These are phyloP conservation scores for Neonectria coccinea DNA, from an alignment of 2,329 filamentous ascomycete genomes.

Conservation along the genomic window DNA sequence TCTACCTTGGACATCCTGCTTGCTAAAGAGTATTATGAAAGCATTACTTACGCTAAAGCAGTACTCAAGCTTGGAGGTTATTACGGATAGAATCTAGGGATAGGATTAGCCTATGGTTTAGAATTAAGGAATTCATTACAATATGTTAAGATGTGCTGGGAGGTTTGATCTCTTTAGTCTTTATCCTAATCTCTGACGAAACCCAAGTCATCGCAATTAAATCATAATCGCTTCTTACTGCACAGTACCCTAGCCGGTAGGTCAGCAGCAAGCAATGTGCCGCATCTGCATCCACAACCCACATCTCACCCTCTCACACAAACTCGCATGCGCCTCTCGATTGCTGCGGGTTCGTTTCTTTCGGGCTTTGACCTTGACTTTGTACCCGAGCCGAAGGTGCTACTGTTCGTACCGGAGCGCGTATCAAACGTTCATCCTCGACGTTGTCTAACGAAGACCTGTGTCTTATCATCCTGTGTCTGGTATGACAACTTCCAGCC, in stretches of 20 bases:
- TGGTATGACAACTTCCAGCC: conserved; percentile 7
- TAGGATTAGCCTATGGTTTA: too few species aligned
- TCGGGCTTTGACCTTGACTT: conserved; percentile 2
- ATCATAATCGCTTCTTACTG: conserved; percentile 11
- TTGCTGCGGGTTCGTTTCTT: background rate
- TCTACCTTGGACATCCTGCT: too few species aligned
- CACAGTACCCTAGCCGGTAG: background rate
- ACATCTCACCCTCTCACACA: conserved; percentile 11
- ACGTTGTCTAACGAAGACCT: conserved; percentile 9
- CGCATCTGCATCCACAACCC: conserved; percentile 16
- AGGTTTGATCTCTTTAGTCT: too few species aligned
- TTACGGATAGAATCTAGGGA: too few species aligned
- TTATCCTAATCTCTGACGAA: background rate
- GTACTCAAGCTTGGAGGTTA: too few species aligned
- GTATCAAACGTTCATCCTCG: background rate
- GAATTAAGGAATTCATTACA: too few species aligned
- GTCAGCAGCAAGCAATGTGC: conserved; percentile 3
- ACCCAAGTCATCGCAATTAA: conserved; percentile 8
- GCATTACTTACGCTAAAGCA: too few species aligned
- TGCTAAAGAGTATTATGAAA: too few species aligned
- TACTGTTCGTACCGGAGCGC: background rate
- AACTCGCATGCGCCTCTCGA: conserved; percentile 7
- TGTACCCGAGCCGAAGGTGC: background rate
- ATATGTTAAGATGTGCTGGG: too few species aligned
- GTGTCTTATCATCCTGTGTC: background rate